Conservation (phyloP, 1,284 basidiomycete species). For the Exobasidium cylindrosporum region DNA sequence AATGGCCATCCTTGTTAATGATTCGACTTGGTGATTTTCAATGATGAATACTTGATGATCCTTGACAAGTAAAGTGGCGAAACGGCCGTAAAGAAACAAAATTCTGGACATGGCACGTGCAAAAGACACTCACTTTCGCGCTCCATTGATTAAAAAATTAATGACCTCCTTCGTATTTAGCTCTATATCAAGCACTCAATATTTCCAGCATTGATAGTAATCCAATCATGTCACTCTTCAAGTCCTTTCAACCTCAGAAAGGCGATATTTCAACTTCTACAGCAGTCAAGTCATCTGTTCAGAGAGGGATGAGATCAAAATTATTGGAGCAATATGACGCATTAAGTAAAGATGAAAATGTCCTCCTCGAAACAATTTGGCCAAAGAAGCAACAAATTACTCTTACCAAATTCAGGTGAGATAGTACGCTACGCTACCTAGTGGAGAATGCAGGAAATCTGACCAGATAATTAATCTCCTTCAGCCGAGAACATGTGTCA, state of each 20-base stretch:
- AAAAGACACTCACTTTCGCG: too few relatives aligned
- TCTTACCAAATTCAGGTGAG: conserved; percentile 85
- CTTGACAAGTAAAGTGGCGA: too few relatives aligned
- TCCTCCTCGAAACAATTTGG: conserved; percentile 82
- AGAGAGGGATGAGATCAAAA: conserved; percentile 77
- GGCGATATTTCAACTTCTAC: conserved; percentile 87
- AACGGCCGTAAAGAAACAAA: background rate
- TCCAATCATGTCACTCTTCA: conserved; percentile 51
- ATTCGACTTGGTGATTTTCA: too few relatives aligned
- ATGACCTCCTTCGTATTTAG: too few relatives aligned
- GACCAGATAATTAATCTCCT: too few relatives aligned
- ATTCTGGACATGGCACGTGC: background rate
- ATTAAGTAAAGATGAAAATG: conserved; percentile 60
- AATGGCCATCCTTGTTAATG: background rate
- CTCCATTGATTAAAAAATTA: too few relatives aligned
- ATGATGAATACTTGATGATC: too few relatives aligned
- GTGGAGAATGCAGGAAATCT: too few relatives aligned
- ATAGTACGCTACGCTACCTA: too few relatives aligned
- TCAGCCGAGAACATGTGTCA: conserved; percentile 89
- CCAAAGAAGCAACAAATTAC: conserved; percentile 95
- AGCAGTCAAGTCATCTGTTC: conserved; percentile 91
- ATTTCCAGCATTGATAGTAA: background rate
- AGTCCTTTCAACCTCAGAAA: conserved; percentile 60
- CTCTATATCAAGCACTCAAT: background rate
- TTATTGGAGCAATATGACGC: conserved; percentile 78